Evolutionary conservation across 2,329 filamentous ascomycete species (phyloP), one percentile per base, ranked within the genome.

Genomic region (Mycocentrospora acerina): DNA sequence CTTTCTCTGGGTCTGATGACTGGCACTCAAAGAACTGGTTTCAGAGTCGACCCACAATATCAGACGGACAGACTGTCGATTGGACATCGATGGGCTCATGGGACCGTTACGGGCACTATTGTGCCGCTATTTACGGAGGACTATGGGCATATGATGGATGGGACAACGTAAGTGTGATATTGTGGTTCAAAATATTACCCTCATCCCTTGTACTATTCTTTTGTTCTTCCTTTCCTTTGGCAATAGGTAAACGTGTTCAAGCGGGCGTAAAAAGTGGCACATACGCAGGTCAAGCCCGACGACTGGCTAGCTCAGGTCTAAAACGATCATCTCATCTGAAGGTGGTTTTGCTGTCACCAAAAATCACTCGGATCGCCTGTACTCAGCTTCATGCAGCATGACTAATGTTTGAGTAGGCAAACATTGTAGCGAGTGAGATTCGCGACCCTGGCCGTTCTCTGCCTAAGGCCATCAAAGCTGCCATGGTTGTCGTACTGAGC

Each of bases 91-190:
- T 83, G 28, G 66, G 71, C 4, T 59, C 69, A 18, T 84, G 81
- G 81, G 78, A 81, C 39, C 69, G 78, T 9, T 72, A 82, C 17
- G 81, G 81, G 0, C 77, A 82, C 48, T 77, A 77, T 39, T 80
- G 78, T 3, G 74, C 79, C 1, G 81, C 81, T 0, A 67, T 83
- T 1, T 83, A 83, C 48, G 81, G 76, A 0, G 79, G 78, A 0
- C 56, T 84, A 0, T 85, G 80, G 81, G 81, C 78, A 0, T 85
- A 83, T 42, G 81, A 78, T 0, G 81, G 81, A 0, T 85, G 81
- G 81, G 81, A 84, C 38, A 83, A 83, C 66, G 79, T 78, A 26
- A 66, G 71, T 52, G 8, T 24, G 16, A 4, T 37, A n/a, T 18
- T 35, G n/a, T 30, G 17, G 12, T 17, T 19, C 27, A 15, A 8